Conservation (phyloP, 768 basidiomycete genomes). For the Rhizopogon salebrosus region DNA sequence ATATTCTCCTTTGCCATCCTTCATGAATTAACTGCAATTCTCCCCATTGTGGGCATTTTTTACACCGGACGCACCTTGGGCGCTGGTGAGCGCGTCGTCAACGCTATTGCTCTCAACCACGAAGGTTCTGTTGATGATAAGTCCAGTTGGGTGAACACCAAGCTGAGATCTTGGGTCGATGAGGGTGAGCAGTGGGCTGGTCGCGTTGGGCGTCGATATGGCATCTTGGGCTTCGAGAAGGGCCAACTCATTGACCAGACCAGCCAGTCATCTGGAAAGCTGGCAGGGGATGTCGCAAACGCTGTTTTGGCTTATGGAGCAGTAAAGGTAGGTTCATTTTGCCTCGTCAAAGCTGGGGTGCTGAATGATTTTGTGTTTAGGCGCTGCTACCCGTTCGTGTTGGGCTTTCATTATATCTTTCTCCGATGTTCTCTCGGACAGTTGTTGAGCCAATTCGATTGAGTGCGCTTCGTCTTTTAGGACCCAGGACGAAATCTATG, state of each 20-base stretch:
- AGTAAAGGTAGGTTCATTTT: slow-evolving; percentile 56
- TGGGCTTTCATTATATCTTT: slow-evolving; percentile 63
- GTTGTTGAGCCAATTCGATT: slow-evolving; percentile 58
- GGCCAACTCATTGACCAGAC: slow-evolving; percentile 9
- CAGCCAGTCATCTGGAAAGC: slow-evolving; percentile 26
- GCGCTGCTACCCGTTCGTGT: slow-evolving; percentile 60
- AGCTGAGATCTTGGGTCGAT: slow-evolving; percentile 56
- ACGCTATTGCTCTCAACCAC: slow-evolving; percentile 25
- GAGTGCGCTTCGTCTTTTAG: slow-evolving; percentile 11
- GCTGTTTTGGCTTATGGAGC: slow-evolving; percentile 76
- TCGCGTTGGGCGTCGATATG: slow-evolving; percentile 71
- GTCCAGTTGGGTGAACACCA: slow-evolving; percentile 36
- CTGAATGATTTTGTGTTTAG: slow-evolving; percentile 29
- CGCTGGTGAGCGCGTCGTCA: slow-evolving; percentile 62
- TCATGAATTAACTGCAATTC: slow-evolving; percentile 80
- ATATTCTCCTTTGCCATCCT: slow-evolving; percentile 69
- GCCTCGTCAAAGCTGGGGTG: not conserved
- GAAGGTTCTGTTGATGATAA: slow-evolving; percentile 10
- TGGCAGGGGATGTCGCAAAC: slow-evolving; percentile 78
- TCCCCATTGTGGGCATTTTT: slow-evolving; percentile 72
- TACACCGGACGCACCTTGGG: slow-evolving; percentile 62
- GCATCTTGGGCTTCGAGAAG: slow-evolving; percentile 74
- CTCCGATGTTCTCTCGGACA: slow-evolving; percentile 66
- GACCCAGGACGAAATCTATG: not conserved
- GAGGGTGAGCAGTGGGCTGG: slow-evolving; percentile 73